A percentile compares a stretch with the other conserved stretches of the same genome.
Conservation (phyloP, 208 protist genomes). For the Leishmania amazonensis region DNA sequence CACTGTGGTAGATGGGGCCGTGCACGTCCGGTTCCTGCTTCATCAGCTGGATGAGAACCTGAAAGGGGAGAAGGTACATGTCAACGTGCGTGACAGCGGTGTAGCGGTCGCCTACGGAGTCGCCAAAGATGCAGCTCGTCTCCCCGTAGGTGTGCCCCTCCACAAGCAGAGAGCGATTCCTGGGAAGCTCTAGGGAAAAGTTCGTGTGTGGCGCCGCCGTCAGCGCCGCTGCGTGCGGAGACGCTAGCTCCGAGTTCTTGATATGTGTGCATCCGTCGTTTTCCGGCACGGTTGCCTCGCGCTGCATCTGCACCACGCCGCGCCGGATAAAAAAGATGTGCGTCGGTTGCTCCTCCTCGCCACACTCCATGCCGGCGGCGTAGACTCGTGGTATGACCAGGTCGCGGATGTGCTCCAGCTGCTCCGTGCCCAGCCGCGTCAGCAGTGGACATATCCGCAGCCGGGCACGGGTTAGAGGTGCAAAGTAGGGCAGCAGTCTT, state of each 20-base stretch:
- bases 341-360: constrained; percentile 38
- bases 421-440: constrained; percentile 42
- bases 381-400: constrained; percentile 65
- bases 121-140: constrained; percentile 72
- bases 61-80: constrained; percentile 77
- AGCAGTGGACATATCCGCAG: constrained; percentile 76
- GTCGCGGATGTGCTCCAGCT: constrained; percentile 58
- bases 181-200: constrained; percentile 32
- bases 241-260: constrained; percentile 3
- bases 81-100: constrained; percentile 77
- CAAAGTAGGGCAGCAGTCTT: constrained; percentile 58
- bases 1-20: constrained; percentile 46
- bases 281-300: constrained; percentile 32
- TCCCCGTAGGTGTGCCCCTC: constrained; percentile 88
- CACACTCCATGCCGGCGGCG: constrained; percentile 70
- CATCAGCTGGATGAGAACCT: constrained; percentile 80
- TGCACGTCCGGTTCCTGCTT: constrained; percentile 71
- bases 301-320: constrained; percentile 68
- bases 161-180: constrained; percentile 60
- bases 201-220: background rate
- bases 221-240: constrained; percentile 17
- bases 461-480: constrained; percentile 56
- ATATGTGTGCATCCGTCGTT: background rate
- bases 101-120: constrained; percentile 54
- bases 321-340: constrained; percentile 84